Percentiles rank a stretch among this genome's conserved stretches.
These are phyloP conservation scores for Mimosa bimucronata DNA, from an alignment of 306 rosid species.

Conservation along the genomic window DNA sequence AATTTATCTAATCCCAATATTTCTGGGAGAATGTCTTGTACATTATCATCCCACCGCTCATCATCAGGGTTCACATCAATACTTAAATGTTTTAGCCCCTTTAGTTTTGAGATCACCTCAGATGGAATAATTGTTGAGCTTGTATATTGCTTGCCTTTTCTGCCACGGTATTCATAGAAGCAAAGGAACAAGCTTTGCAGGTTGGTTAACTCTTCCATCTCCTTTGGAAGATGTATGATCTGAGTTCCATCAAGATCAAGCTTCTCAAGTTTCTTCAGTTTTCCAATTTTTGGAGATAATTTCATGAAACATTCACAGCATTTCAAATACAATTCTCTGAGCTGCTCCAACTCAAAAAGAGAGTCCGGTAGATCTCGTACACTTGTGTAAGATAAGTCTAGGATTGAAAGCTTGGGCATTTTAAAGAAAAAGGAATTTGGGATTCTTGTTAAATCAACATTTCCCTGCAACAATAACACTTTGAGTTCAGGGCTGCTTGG, in stretches of 20 bases:
- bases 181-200: background rate
- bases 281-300: background rate
- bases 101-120: background rate
- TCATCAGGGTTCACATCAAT: conserved; percentile 14
- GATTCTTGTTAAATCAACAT: background rate
- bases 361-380: background rate
- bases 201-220: background rate
- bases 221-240: background rate
- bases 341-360: background rate
- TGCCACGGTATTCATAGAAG: background rate
- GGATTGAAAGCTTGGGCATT: background rate
- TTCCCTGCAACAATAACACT: background rate
- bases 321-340: background rate
- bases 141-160: background rate
- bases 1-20: background rate
- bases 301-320: background rate
- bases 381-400: conserved; percentile 27
- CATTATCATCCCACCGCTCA: background rate
- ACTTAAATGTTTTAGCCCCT: background rate
- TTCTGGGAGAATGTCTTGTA: background rate
- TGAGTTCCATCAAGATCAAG: conserved; percentile 15
- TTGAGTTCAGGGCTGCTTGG: background rate
- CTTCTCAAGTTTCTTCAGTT: background rate
- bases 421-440: background rate
- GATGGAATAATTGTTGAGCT: background rate